Evolutionary conservation across 352 stramenopile species (phyloP), one percentile per base, ranked within the genome.

Genomic region (Pythium phragmiticola): DNA sequence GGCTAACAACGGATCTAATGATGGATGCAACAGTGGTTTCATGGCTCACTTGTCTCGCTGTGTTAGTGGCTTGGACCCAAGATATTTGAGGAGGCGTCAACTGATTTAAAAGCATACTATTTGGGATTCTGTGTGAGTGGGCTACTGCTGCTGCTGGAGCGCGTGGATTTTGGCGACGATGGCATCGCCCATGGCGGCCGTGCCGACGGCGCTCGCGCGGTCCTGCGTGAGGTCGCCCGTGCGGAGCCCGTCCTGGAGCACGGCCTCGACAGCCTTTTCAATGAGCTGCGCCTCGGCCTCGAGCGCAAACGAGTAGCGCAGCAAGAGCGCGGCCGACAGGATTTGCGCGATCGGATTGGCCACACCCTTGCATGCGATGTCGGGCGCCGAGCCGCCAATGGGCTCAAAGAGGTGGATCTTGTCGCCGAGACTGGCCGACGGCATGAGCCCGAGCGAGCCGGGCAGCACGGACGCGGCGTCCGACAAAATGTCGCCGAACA

Each of bases 401-500:
- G 97, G 97, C 77, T 99, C 97, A 75, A 99, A 99, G 17, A 99
- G 92, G 73, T 95, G 82, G 60, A 95, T 84, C 53, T 84, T 85
- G 51, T 88, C 67, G 39, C 86, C 86, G 58, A 99, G 89, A 73
- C 92, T 99, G 12, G 97, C 97, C n/a, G 92, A 98, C n/a, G 97
- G 97, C 69, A 99, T 96, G 77, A 99, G 97, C 8, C 97, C 97
- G 19, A 99, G 85, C 61, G 93, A 98, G 41, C 97, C 97, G 12
- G 98, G 96, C 37, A 99, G 78, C 86, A 99, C 98, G 23, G 89
- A 98, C 34, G 97, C 97, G 39, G 98, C 97, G 68, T 99, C 97
- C 66, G 93, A 99, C 5, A 99, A 69, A 69, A 99, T 99, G 77
- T 99, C 97, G 51, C 97, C 97, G 77, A 99, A 99, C 78, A 99